These are phyloP conservation scores for Cercospora citrullina DNA, from an alignment of 2,329 filamentous ascomycete genomes.

Conservation along the genomic window DNA sequence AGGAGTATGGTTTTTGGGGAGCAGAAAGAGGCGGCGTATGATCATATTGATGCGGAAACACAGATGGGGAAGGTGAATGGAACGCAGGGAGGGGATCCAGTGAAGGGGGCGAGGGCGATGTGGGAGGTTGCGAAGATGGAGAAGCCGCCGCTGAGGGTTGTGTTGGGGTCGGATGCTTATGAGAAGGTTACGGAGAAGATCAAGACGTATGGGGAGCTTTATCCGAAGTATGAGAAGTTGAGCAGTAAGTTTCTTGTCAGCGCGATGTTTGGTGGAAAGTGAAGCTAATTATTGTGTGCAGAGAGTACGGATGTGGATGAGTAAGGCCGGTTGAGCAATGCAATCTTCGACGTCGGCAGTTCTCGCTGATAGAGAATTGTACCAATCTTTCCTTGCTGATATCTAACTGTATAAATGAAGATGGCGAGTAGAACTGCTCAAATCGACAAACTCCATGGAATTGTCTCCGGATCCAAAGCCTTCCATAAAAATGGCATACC, in stretches of 20 bases:
- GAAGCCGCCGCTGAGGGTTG: slow-evolving; percentile 54
- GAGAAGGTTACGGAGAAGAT: slow-evolving; percentile 52
- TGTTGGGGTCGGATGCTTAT: slow-evolving; percentile 58
- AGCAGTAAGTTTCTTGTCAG: slow-evolving; percentile 4
- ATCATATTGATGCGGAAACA: slow-evolving; percentile 50
- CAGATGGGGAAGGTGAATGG: slow-evolving; percentile 45
- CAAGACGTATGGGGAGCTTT: slow-evolving; percentile 50
- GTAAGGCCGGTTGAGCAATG: not conserved
- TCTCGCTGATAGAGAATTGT: not conserved
- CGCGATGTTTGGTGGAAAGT: not conserved
- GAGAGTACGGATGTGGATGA: slow-evolving; percentile 11
- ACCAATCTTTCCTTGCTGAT: not conserved
- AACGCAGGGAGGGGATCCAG: slow-evolving; percentile 53
- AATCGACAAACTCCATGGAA: slow-evolving; percentile 28
- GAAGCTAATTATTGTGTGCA: not conserved
- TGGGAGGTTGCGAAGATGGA: slow-evolving; percentile 57
- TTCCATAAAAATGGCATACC: slow-evolving; percentile 53
- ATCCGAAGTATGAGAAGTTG: slow-evolving; percentile 49
- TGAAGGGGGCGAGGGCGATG: slow-evolving; percentile 51
- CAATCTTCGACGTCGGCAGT: not conserved
- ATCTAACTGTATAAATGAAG: not conserved
- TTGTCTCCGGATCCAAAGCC: slow-evolving; percentile 34
- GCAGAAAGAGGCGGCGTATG: slow-evolving; percentile 48
- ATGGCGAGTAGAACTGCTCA: not conserved
- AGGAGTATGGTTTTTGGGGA: slow-evolving; percentile 51